Evolutionary conservation across 2,329 filamentous ascomycete species (phyloP), one percentile per base, ranked within the genome.

Genomic region (Neobulgaria alba): DNA sequence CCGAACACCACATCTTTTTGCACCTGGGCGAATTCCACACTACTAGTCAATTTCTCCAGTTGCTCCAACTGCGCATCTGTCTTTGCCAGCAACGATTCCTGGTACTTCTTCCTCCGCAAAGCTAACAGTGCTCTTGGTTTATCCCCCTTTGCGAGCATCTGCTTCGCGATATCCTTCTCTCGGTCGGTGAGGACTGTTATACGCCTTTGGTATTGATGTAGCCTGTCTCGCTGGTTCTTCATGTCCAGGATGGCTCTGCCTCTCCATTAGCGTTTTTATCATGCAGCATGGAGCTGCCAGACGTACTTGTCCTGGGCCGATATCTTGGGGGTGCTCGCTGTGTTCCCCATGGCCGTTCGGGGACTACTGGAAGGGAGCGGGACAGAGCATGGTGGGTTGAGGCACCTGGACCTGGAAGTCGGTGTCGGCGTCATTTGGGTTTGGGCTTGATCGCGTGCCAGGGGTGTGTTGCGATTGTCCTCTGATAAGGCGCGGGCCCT

Each of bases 1-100:
- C 92, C 92, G 63, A 85, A 95, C 3, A 98, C 61, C 29, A 98
- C 84, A 67, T 96, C 92, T 67, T 95, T 96, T 63, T 96, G 90
- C 52, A 98, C 92, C 18, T 90, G 75, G 29, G 92, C 87, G 64
- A 98, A 98, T 66, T 98, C 92, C 56, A 98, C 88, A 60, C 79
- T 88, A 41, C 78, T 77, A 7, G 86, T 92, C 52, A 98, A 69
- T 58, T 86, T 79, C 68, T 98, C 89, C 15, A 98, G 71, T 64
- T 95, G 87, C 51, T 85, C 87, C n/a, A 98, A 76, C 67, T 96
- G 90, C 42, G 79, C 77, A 64, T 98, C 90, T 10, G 90, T 95
- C 68, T 94, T 90, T 46, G 76, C 72, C 10, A 96, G 73, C 16
- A 96, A 73, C 18, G 85, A 82, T 62, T 96, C 85, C 62, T 98